Evolutionary conservation across 2,329 filamentous ascomycete species (phyloP), one percentile per base, ranked within the genome.

Genomic region (Metarhizium anisopliae): DNA sequence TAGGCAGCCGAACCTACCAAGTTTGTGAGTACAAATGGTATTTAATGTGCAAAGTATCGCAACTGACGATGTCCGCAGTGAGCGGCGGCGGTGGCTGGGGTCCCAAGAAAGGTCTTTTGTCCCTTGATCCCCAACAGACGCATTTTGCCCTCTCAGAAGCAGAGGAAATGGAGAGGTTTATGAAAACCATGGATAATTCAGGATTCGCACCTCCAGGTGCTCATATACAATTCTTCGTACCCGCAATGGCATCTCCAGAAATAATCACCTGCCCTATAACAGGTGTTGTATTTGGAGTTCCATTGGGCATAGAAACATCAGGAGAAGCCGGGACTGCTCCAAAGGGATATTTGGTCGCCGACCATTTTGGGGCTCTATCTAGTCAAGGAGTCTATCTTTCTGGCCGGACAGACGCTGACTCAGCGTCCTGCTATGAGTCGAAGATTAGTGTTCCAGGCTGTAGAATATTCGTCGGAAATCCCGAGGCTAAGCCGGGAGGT

Each of bases 71-170:
- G 6, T 13, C 10, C 36, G 42, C 47, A 78, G 81, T 92, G 59
- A 91, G 88, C 63, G 90, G 90, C 4, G 90, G 90, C 50, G 90
- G 90, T 47, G 90, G 90, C 20, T 95, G 90, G 90, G 90, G 90
- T 16, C 76, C 81, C 55, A 94, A 93, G 67, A 84, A 87, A 63
- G 90, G 90, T 0, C 73, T 95, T 0, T 73, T 95, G 3, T 90
- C 89, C 6, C 76, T 95, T 4, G 89, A 94, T 64, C 88, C 90
- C 3, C 80, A 89, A 60, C 78, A 74, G 16, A 75, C 68, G 20
- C 80, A 81, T 62, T 72, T 73, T 18, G 66, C 74, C 7, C 53
- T 68, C 0, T 67, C 71, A 1, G 76, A 78, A 43, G 72, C 82
- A 38, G 76, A 81, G 20, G 73, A 77, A 53, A 74, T 85, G 60